Base-by-base conservation (phyloP, 2,329 filamentous ascomycete species). In the Aspergillus carbonarius region DNA sequence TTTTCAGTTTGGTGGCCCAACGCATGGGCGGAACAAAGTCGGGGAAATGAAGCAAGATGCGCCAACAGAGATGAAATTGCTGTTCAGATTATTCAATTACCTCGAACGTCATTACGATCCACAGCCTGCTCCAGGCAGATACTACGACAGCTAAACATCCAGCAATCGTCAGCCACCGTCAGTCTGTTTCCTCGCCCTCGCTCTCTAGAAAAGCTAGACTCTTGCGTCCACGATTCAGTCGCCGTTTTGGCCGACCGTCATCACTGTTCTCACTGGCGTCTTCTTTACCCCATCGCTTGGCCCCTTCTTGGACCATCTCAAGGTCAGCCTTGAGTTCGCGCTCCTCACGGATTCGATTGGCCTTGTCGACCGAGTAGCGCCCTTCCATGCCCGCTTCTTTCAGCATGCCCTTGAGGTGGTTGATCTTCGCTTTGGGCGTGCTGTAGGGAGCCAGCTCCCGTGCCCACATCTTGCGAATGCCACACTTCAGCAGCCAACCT, bases 1-100 rank as follows among this genome's bases (percentile, higher is more conserved):
- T 96, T 60, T 97, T 98, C 79, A 96, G 93, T 73, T 80, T 99
- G 60, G 88, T 95, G 61, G 95, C 93, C 27, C 95, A 99, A 72
- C 89, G 89, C 66, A 90, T 97, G 83, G 82, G 81, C 61, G 76
- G 76, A 25, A 70, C 69, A 51, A 78, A 75, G 60, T 59, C 70
- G 18, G 65, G 68, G 40, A 76, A 71, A 70, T 76, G 64, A 74
- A 57, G 51, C 32, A 53, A 40, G 46, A 44, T n/a, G 20, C 30
- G 27, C 17, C 25, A 32, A 39, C 35, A 35, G 20, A 17, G 20
- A 17, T 37, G 49, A 30, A 40, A 49, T 42, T 27, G 12, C 44
- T 25, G 17, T 48, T 52, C 25, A 30, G 15, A 59, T 60, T 42
- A 40, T 42, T 58, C 46, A 32, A 39, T 30, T 50, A 46, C 35